Base-by-base conservation (phyloP, 345 rosid genomes). In the Mangifera indica region DNA sequence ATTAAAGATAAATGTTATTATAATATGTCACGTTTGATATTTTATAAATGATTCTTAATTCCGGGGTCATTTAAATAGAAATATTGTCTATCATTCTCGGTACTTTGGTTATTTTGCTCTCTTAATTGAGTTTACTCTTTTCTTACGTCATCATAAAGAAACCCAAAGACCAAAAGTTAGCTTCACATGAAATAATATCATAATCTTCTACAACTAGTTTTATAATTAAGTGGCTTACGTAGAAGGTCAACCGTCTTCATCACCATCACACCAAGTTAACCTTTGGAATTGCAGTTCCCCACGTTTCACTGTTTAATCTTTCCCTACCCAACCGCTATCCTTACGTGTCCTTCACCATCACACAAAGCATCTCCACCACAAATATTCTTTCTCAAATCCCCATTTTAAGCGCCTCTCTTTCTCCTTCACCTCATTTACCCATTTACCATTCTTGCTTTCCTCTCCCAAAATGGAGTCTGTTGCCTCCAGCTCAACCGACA, bases 281-380 rank as follows among this genome's bases (percentile, higher is more conserved):
- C 56, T 37, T 63, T 45, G 59, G 66, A 14, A 66, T 64, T 37
- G 9, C 42, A 37, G 42, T 37, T 54, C 60, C 67, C 72, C 20
- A 4, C 58, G 17, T 26, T 69, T 15, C 42, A 34, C 49, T 42
- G 69, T 69, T 60, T 42, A 20, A 6, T 49, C 8, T 15, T 63
- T 58, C 62, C 78, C 79, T 74, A 78, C 72, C 70, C 64, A 67
- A 70, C 84, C 84, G 82, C 81, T 71, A 91, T 88, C 71, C 90
- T 84, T 83, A 60, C 89, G 73, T 86, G 80, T 63, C 59, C 79
- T 79, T 40, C 80, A 44, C 24, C 22, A 66, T 74, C 55, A 56
- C 66, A 32, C 82, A 84, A 92, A 55, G 89, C 82, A 89, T 87
- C 84, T 69, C 26, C 76, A 7, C 62, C 77, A n/a, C 62, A 40